A percentile compares a stretch with the other conserved stretches of the same genome.
Evolutionary conservation across 148 eudicot species (phyloP).

Genomic region (Camellia sinensis): DNA sequence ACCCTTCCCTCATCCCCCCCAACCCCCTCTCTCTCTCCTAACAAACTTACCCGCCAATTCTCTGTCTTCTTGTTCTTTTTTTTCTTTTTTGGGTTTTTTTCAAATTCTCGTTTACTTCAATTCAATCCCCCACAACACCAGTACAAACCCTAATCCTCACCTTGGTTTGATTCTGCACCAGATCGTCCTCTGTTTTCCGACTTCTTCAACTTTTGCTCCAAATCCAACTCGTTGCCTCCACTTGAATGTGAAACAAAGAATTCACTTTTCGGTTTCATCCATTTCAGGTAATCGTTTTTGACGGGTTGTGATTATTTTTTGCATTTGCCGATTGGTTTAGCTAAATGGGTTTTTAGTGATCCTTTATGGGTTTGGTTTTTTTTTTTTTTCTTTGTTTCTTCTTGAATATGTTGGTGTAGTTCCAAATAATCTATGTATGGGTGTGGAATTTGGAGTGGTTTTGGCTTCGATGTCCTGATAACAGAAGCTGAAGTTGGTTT

Average conservation of each 20-base stretch:
- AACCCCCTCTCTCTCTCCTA: slow-evolving; percentile 14
- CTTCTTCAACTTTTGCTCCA: neutral
- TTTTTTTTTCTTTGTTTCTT: neutral
- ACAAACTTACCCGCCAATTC: slow-evolving; percentile 48
- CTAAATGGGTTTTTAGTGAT: neutral
- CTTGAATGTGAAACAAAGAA: neutral
- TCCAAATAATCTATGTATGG: neutral
- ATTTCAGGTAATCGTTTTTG: neutral
- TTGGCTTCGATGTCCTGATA: neutral
- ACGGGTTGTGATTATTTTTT: neutral
- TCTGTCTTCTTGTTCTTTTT: slow-evolving; percentile 24
- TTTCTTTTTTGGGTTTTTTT: neutral
- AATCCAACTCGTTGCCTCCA: neutral
- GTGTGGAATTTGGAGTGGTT: neutral
- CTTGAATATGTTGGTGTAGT: neutral
- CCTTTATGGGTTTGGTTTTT: neutral
- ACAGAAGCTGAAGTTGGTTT: neutral
- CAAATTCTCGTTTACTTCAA: slow-evolving; percentile 25
- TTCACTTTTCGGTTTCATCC: neutral
- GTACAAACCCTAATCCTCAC: slow-evolving; percentile 1
- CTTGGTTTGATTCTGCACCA: neutral
- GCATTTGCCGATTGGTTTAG: neutral
- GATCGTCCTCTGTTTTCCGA: neutral
- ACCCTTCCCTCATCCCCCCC: slow-evolving; percentile 18
- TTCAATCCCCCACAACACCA: neutral